Conservation (phyloP, 75 land plant species). For the Pseudotsuga menziesii region DNA sequence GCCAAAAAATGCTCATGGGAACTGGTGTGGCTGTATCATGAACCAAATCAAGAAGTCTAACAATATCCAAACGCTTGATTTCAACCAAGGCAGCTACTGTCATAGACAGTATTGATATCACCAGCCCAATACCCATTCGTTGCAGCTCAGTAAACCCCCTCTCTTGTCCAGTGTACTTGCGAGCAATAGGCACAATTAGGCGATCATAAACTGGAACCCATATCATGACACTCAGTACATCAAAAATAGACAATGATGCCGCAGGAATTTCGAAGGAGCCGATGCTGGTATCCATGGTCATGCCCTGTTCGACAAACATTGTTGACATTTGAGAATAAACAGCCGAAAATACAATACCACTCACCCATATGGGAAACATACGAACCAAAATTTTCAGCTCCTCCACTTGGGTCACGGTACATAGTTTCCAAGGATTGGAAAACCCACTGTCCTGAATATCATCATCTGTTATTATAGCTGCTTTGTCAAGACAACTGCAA, state of each 20-base stretch:
- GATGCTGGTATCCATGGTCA: slow-evolving; percentile 51
- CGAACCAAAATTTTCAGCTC: slow-evolving; percentile 60
- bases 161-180: slow-evolving; percentile 55
- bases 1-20: slow-evolving; percentile 71
- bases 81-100: slow-evolving; percentile 43
- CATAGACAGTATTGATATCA: slow-evolving; percentile 68
- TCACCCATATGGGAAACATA: slow-evolving; percentile 74
- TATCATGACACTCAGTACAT: slow-evolving; percentile 64
- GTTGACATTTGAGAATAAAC: slow-evolving; percentile 78
- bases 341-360: slow-evolving; percentile 54
- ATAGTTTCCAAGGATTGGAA: slow-evolving; percentile 62
- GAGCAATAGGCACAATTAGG: slow-evolving; percentile 58
- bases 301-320: slow-evolving; percentile 74
- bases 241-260: slow-evolving; percentile 66
- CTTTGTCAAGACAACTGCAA: slow-evolving; percentile 54
- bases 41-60: background rate
- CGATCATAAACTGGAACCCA: slow-evolving; percentile 84
- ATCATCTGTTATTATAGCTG: slow-evolving; percentile 37
- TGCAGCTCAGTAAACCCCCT: slow-evolving; percentile 72
- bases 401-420: slow-evolving; percentile 77
- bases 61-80: slow-evolving; percentile 28
- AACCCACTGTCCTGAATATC: slow-evolving; percentile 27
- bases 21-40: slow-evolving; percentile 14
- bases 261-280: slow-evolving; percentile 60
- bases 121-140: slow-evolving; percentile 81